Evolutionary conservation across 2,329 filamentous ascomycete species (phyloP), one percentile per base, ranked within the genome.

Genomic region (Penicillium sp.): DNA sequence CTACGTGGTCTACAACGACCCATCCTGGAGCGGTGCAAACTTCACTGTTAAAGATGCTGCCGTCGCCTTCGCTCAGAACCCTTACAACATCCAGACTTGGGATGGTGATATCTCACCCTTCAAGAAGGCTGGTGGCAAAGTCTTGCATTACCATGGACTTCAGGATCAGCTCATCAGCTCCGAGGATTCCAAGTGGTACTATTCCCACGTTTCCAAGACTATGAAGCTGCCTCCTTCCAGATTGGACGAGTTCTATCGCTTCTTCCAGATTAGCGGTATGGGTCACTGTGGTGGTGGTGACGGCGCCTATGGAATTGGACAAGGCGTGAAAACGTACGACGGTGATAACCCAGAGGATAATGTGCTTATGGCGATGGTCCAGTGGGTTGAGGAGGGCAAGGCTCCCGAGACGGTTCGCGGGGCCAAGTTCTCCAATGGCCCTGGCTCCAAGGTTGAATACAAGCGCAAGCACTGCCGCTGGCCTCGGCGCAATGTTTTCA

Each of bases 261-360:
- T 79, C 60, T 84, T 84, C 61, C 71, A 70, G 18, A 74, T 84
- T n/a, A 80, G 81, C 0, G 82, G 82, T 0, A 80, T 83, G 78
- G 69, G 68, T 10, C 81, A 84, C 64, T 84, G 81, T 59, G 52
- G 53, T 2, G 58, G 61, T 1, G 78, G 77, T 5, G 68, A 72
- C n/a, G 73, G 77, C 39, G 71, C 77, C 3, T 72, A 75, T 60
- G 72, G 70, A 56, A 72, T 81, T 58, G 74, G 59, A 55, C 77
- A 68, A 64, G 65, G 55, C 51, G 22, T 46, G 4, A 6, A 22
- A 1, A 62, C 57, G 6, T 68, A 57, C 40, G 59, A 59, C 29
- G 61, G 62, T 0, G 60, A 38, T n/a, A 53, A 72, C n/a, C 63
- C 71, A 2, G 65, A 73, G 34, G 69, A 77, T 56, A 81, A 82